Base-by-base conservation (phyloP, 208 protist species). In the Trypanosoma lewisi region DNA sequence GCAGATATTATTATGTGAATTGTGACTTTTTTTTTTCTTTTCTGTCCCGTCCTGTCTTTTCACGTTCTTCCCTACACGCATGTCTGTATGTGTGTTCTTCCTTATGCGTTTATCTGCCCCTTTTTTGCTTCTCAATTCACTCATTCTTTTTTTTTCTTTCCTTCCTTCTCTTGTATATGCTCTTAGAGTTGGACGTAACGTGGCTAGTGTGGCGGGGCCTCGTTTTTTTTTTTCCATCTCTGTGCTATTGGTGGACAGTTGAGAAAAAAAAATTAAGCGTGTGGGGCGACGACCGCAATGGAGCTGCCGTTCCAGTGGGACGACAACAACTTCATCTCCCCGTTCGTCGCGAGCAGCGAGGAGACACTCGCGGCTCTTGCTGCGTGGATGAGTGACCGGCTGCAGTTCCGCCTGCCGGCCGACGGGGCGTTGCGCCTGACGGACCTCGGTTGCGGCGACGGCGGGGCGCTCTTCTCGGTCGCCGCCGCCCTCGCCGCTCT, bases 231-330 rank as follows among this genome's bases (percentile, higher is more conserved):
- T 30, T 6, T 44, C 54, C 37, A 31, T 31, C 27, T 47, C 7
- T 47, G 8, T 59, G 31, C 33, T 55, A 34, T 55, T 6, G 27
- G 21, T 16, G 14, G 21, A 9, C 34, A 9, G 42, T 4, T 11
- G 34, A 39, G 34, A 39, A 39, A 39, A 39, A 39, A 39, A 39
- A 14, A 39, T 14, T 39, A 39, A n/a, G n/a, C n/a, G n/a, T n/a
- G n/a, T n/a, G 23, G 34, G 11, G 17, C 34, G 45, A 54, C 37
- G 21, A 2, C 14, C 23, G 58, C 39, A 17, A 52, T 78, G 55
- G 82, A 87, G 31, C 72, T 93, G 2, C 82, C 86, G 0, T 93
- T 93, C 69, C 78, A 89, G 59, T 93, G 86, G 83, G 86, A 89
- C 56, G 86, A 93, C 57, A 83, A 83, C 33, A 63, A 49, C 28